Base-by-base conservation (phyloP, 2,329 filamentous ascomycete species). In the Scorias spongiosa region DNA sequence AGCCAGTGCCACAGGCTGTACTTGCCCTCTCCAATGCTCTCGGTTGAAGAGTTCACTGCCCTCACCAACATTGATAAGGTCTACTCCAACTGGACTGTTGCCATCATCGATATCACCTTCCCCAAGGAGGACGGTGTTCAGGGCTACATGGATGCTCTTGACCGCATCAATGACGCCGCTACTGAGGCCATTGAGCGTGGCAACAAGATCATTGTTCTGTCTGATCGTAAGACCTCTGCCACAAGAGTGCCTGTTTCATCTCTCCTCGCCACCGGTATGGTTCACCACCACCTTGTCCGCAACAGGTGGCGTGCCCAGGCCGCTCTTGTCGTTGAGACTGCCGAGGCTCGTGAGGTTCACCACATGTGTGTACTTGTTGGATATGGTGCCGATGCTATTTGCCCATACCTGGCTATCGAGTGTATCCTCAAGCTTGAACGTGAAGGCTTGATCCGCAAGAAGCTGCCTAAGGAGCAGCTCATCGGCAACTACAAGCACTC, bases 291-390 rank as follows among this genome's bases (percentile, higher is more conserved):
- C 63, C 72, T 96, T 52, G 87, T 95, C 49, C 83, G 81, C 65
- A 95, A 94, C 74, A 89, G 93, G 68, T 93, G 88, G 86, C 77
- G 89, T 62, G 88, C 89, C 10, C 77, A 88, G 65, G 85, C 78
- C 52, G 89, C 88, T 40, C 68, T 96, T 39, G 74, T 94, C 36
- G 77, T 94, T 29, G 89, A 96, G 70, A 94, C 88, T 50, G 89
- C 83, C 39, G 89, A 96, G 64, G 89, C 89, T 55, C 85, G 89
- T 66, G 89, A 96, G 66, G 89, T 96, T 7, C 89, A 96, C 65
- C 89, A 96, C 68, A 93, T 95, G 86, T 94, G 86, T 68, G 89
- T 96, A n/a, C 75, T 95, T 38, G 76, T 96, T 47, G 89, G 89
- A 44, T 96, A 96, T 57, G 89, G 89, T 68, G 87, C 83, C 44